Conservation (phyloP, 768 basidiomycete species). For the Rubroboletus satanas region DNA sequence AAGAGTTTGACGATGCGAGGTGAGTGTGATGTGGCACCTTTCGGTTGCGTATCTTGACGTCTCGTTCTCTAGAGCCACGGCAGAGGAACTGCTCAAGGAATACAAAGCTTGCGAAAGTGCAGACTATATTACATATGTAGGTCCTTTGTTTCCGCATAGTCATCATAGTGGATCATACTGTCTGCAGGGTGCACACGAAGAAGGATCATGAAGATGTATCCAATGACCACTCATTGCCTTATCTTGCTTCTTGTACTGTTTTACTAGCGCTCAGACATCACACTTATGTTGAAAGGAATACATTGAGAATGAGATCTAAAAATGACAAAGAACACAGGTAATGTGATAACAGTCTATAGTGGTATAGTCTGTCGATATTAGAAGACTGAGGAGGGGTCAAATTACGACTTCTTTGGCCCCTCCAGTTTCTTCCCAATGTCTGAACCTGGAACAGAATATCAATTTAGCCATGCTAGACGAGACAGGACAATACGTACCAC, state of each 20-base stretch:
- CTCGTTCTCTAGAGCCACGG: conserved; percentile 60
- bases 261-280: conserved; percentile 1
- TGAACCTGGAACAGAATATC: conserved; percentile 41
- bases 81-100: conserved; percentile 85
- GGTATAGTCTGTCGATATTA: conserved; percentile 28
- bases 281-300: conserved; percentile 12
- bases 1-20: conserved; percentile 98
- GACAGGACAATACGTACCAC: conserved; percentile 57
- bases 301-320: conserved; percentile 27
- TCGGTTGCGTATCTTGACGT: background rate
- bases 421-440: conserved; percentile 88
- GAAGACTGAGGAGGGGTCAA: conserved; percentile 37
- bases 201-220: conserved; percentile 21
- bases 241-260: conserved; percentile 1
- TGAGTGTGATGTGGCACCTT: conserved; percentile 30
- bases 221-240: background rate
- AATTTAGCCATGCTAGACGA: background rate
- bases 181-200: conserved; percentile 34
- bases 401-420: conserved; percentile 67
- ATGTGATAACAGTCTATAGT: conserved; percentile 18
- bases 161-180: background rate
- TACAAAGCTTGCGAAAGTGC: conserved; percentile 95
- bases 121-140: conserved; percentile 86
- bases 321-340: conserved; percentile 7
- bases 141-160: conserved; percentile 22